phyloP scores from a whole-genome alignment of 352 stramenopile genomes.

The Thalassiosira tumida region DNA sequence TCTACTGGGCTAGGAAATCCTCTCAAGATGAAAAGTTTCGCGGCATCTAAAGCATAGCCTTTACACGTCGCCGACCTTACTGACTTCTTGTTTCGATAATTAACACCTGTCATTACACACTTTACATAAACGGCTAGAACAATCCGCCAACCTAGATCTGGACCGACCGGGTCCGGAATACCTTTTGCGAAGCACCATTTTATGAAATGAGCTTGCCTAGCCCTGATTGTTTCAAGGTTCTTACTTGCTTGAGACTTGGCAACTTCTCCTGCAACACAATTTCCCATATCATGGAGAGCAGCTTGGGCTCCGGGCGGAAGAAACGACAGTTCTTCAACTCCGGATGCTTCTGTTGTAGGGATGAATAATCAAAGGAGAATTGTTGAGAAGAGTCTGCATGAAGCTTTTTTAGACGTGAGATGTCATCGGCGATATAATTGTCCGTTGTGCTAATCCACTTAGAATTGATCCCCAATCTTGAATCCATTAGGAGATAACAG shows the following conservation, averaged over 20 bases:
- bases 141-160: too few relatives aligned
- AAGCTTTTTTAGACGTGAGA: slow-evolving; percentile 43
- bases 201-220: slow-evolving; percentile 53
- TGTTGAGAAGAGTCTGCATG: background rate
- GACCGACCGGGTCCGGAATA: slow-evolving; percentile 28
- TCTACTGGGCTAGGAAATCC: background rate
- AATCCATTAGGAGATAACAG: slow-evolving; percentile 44
- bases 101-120: too few relatives aligned
- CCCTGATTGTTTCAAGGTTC: slow-evolving; percentile 39
- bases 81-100: too few relatives aligned
- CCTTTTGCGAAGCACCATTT: slow-evolving; percentile 15
- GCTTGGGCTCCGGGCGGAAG: background rate
- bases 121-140: too few relatives aligned
- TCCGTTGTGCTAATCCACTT: slow-evolving; percentile 47
- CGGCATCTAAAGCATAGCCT: slow-evolving; percentile 22
- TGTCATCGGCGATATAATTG: slow-evolving; percentile 59
- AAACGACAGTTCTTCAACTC: background rate
- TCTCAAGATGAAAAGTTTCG: slow-evolving; percentile 29
- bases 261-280: slow-evolving; percentile 38
- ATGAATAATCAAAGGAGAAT: slow-evolving; percentile 23
- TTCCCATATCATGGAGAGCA: slow-evolving; percentile 37
- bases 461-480: slow-evolving; percentile 37
- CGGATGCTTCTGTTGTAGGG: slow-evolving; percentile 33
- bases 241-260: slow-evolving; percentile 46
- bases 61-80: slow-evolving; percentile 23